phyloP scores from a whole-genome alignment of 1,284 basidiomycete species.

The Ceratobasidium sp. region DNA sequence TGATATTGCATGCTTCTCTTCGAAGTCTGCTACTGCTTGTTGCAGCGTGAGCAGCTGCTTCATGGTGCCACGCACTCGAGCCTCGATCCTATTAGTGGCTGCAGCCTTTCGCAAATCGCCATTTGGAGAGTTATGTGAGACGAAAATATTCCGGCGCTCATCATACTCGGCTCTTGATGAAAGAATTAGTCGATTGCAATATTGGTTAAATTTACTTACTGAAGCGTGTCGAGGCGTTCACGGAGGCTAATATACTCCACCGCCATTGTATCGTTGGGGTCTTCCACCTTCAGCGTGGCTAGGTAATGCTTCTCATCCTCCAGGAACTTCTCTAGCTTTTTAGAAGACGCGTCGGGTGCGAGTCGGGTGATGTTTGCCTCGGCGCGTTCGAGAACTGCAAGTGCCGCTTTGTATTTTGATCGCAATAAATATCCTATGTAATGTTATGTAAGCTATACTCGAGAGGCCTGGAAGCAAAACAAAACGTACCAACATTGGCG shows the following conservation, averaged over 20 bases:
- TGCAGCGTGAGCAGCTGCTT: neutral
- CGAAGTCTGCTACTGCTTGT: neutral
- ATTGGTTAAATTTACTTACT: neutral
- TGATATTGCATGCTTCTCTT: neutral
- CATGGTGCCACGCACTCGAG: neutral
- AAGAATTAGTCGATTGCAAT: neutral
- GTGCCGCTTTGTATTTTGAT: neutral
- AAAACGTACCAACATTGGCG: conserved; percentile 2
- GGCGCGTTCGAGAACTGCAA: neutral
- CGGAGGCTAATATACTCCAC: neutral
- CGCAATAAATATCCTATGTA: neutral
- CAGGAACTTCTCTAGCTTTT: neutral
- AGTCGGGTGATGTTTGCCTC: neutral
- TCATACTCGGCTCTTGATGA: neutral
- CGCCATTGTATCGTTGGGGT: neutral
- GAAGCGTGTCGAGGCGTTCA: neutral
- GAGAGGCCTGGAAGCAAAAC: neutral
- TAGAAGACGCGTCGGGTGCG: neutral
- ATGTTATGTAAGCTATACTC: neutral
- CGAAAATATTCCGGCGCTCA: neutral
- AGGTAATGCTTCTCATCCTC: neutral
- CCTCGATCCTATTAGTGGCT: neutral
- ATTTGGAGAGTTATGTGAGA: neutral
- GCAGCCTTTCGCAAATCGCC: neutral
- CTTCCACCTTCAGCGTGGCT: neutral